phyloP scores from a whole-genome alignment of 2,329 filamentous ascomycete genomes.

The Hypoxylon rubiginosum region DNA sequence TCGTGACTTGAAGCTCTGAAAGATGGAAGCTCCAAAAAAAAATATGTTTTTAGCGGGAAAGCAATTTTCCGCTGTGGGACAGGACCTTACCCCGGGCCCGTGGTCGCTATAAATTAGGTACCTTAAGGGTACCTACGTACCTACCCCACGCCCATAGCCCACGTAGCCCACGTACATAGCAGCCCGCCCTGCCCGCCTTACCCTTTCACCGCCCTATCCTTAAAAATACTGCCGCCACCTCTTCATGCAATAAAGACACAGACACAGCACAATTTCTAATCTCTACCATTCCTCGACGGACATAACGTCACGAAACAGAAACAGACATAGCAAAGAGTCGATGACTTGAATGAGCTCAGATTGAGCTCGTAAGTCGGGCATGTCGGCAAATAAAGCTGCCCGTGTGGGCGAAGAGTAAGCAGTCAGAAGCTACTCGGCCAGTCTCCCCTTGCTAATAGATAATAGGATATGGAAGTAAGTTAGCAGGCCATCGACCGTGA shows the following conservation, averaged over 20 bases:
- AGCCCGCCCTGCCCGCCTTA: too few relatives aligned
- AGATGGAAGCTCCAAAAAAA: constrained; percentile 1
- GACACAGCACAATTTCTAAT: neutral
- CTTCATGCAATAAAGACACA: constrained; percentile 7
- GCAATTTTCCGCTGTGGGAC: constrained; percentile 20
- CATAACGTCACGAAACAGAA: neutral
- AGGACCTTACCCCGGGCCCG: neutral
- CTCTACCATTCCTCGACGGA: neutral
- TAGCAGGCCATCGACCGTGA: constrained; percentile 8
- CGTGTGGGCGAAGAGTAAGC: constrained; percentile 74
- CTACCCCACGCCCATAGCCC: constrained; percentile 1
- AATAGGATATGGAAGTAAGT: constrained; percentile 92
- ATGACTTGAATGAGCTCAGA: constrained; percentile 43
- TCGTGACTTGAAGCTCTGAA: constrained; percentile 2
- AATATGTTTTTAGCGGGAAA: constrained; percentile 32
- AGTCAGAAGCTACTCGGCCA: constrained; percentile 5
- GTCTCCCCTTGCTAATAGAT: constrained; percentile 35
- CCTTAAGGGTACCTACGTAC: neutral
- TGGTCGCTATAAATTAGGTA: constrained; percentile 2
- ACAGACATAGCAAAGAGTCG: constrained; percentile 25
- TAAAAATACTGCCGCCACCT: constrained; percentile 20
- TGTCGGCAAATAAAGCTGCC: constrained; percentile 73
- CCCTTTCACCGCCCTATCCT: constrained; percentile 20
- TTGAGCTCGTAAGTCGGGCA: constrained; percentile 54
- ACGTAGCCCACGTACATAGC: too few relatives aligned